Percentiles rank a stretch among this genome's conserved stretches.
phyloP scores from a whole-genome alignment of 306 rosid genomes.

The Calophaca sinica region DNA sequence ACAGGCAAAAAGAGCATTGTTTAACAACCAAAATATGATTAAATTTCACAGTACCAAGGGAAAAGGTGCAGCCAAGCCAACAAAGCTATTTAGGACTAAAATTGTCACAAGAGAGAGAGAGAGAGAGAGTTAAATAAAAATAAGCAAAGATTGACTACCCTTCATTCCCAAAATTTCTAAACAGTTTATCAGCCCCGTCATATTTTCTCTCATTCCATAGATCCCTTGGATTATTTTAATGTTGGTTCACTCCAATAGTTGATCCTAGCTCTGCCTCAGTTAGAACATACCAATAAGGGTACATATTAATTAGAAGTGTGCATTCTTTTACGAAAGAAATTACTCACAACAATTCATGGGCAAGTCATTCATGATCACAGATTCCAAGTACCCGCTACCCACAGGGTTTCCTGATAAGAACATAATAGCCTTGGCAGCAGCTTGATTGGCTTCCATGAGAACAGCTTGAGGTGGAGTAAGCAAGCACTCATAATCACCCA shows the following conservation, averaged over 20 bases:
- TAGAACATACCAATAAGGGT: slow-evolving; percentile 16
- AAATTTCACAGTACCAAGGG: slow-evolving; percentile 12
- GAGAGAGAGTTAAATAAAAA: background rate
- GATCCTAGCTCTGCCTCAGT: slow-evolving; percentile 26
- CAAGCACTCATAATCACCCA: slow-evolving; percentile 78
- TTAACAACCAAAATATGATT: slow-evolving; percentile 26
- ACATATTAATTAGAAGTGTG: slow-evolving; percentile 19
- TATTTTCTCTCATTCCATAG: slow-evolving; percentile 16
- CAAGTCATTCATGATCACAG: slow-evolving; percentile 63
- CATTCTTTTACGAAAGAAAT: slow-evolving; percentile 31
- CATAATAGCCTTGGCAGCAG: slow-evolving; percentile 87
- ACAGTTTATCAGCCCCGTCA: slow-evolving; percentile 11
- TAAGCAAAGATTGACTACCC: slow-evolving; percentile 22
- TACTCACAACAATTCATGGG: slow-evolving; percentile 76
- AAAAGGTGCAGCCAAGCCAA: background rate
- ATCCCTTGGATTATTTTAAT: slow-evolving; percentile 29
- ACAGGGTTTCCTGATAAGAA: slow-evolving; percentile 69
- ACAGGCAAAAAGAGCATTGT: slow-evolving; percentile 27
- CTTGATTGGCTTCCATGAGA: slow-evolving; percentile 76
- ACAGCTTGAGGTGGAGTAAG: slow-evolving; percentile 74
- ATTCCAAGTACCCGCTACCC: slow-evolving; percentile 58
- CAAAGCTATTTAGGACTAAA: slow-evolving; percentile 23
- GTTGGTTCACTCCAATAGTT: slow-evolving; percentile 25
- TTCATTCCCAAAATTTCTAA: background rate
- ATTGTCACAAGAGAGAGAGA: background rate